Evolutionary conservation across 2,329 filamentous ascomycete genomes (phyloP).

Genomic region (Blastomyces silverae): DNA sequence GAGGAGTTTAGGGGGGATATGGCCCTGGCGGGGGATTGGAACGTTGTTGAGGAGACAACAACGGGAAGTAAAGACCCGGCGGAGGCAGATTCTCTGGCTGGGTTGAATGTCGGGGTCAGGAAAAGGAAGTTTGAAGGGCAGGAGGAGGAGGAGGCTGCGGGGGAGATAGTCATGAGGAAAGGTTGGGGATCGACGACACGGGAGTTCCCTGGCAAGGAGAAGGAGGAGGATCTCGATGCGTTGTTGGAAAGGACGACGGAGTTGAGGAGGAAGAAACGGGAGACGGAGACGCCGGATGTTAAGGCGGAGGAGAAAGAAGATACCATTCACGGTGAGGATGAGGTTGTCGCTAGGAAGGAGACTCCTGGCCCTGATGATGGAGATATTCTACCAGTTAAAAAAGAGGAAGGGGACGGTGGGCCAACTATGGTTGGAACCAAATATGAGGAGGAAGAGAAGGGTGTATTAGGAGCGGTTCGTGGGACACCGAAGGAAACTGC

Average conservation of each 20-base stretch:
- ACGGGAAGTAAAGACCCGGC: conserved; percentile 26
- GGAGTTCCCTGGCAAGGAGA: conserved; percentile 36
- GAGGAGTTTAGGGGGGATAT: conserved; percentile 70
- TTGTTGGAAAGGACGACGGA: conserved; percentile 39
- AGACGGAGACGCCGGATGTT: conserved; percentile 14
- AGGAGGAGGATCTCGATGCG: conserved; percentile 39
- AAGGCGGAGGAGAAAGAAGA: conserved; percentile 18
- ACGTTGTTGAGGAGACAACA: conserved; percentile 53
- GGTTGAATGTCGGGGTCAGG: conserved; percentile 40
- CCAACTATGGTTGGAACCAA: conserved; percentile 21
- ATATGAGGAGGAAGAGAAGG: conserved; percentile 26
- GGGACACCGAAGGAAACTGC: conserved; percentile 19
- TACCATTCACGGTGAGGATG: conserved; percentile 9
- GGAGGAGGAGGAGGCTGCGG: conserved; percentile 38
- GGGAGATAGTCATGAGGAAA: conserved; percentile 33
- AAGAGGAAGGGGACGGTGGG: conserved; percentile 22
- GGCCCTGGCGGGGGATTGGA: conserved; percentile 86
- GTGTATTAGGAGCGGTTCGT: conserved; percentile 13
- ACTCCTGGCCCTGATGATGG: conserved; percentile 13
- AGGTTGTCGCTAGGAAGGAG: conserved; percentile 20
- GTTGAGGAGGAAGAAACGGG: conserved; percentile 32
- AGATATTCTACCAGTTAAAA: conserved; percentile 16
- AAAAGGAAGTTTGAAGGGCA: conserved; percentile 42
- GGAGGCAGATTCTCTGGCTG: conserved; percentile 40
- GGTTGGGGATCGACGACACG: conserved; percentile 42